Percentiles rank a stretch among this genome's conserved stretches.
phyloP scores from a whole-genome alignment of 345 rosid species.

The Lumnitzera littorea region DNA sequence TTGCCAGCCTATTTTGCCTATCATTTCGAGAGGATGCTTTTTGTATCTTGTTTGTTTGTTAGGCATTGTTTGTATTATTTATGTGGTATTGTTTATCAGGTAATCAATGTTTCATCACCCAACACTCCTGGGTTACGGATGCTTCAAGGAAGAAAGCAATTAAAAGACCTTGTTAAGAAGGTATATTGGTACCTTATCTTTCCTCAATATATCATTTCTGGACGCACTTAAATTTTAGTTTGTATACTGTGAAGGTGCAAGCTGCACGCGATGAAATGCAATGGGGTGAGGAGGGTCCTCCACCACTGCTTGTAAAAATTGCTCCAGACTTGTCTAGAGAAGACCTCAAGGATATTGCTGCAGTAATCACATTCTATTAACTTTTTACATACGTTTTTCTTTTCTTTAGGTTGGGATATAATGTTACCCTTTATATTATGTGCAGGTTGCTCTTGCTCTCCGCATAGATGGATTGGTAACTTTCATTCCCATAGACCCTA shows the following conservation, averaged over 20 bases:
- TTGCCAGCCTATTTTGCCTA: background rate
- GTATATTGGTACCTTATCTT: constrained; percentile 13
- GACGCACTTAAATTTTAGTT: constrained; percentile 1
- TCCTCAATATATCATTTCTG: constrained; percentile 1
- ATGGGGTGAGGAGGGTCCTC: constrained; percentile 99
- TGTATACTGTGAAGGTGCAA: constrained; percentile 52
- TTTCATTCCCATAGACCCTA: constrained; percentile 7
- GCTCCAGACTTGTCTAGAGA: constrained; percentile 94
- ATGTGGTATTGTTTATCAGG: constrained; percentile 32
- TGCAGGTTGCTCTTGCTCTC: constrained; percentile 92
- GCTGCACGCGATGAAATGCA: constrained; percentile 99
- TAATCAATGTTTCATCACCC: constrained; percentile 95
- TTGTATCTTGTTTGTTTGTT: background rate
- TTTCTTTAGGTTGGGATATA: constrained; percentile 11
- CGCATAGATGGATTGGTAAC: constrained; percentile 95
- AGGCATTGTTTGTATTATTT: background rate
- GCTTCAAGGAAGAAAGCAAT: constrained; percentile 95
- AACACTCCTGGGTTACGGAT: constrained; percentile 91
- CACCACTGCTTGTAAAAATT: constrained; percentile 92
- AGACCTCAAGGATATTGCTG: constrained; percentile 98
- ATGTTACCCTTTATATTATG: constrained; percentile 18
- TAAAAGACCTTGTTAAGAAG: constrained; percentile 93
- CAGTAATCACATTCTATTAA: constrained; percentile 33
- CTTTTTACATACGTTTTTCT: constrained; percentile 1
- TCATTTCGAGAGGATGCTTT: too few relatives aligned